phyloP scores from a whole-genome alignment of 257 asterid species.

The Przewalskia tangutica region DNA sequence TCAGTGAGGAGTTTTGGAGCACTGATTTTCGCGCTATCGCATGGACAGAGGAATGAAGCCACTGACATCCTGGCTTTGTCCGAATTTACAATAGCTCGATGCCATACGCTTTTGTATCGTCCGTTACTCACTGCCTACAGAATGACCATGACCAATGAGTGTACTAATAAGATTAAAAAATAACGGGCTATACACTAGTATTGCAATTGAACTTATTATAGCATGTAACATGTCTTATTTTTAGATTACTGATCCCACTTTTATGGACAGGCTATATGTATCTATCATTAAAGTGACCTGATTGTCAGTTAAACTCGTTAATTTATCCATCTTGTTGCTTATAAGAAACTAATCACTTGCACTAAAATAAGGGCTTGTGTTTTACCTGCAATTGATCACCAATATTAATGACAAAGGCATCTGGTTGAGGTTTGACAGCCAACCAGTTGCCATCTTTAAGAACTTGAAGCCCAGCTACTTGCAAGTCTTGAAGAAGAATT shows the following conservation, averaged over 20 bases:
- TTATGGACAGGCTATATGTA: too few species aligned
- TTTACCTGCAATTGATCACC: constrained; percentile 87
- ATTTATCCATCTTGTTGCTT: too few species aligned
- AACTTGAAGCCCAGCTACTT: constrained; percentile 73
- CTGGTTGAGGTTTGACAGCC: constrained; percentile 55
- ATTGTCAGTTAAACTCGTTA: too few species aligned
- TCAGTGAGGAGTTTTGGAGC: constrained; percentile 51
- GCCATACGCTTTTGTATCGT: constrained; percentile 79
- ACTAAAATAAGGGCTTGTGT: background rate
- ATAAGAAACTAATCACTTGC: background rate
- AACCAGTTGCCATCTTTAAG: constrained; percentile 80
- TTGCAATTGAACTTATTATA: too few species aligned
- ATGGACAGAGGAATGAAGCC: constrained; percentile 88
- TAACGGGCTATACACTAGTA: too few species aligned
- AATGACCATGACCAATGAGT: background rate
- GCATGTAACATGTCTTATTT: too few species aligned
- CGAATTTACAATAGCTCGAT: constrained; percentile 71
- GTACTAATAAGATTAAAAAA: background rate
- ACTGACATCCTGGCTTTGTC: constrained; percentile 57
- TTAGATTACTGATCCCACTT: too few species aligned
- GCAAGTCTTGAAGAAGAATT: constrained; percentile 73
- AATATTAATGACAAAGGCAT: constrained; percentile 69
- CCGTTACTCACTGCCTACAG: constrained; percentile 78
- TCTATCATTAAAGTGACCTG: too few species aligned
- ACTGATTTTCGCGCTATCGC: constrained; percentile 46